Evolutionary conservation across 2,329 filamentous ascomycete genomes (phyloP), one percentile per base, ranked within the genome.

Genomic region (Cytospora piceicola): DNA sequence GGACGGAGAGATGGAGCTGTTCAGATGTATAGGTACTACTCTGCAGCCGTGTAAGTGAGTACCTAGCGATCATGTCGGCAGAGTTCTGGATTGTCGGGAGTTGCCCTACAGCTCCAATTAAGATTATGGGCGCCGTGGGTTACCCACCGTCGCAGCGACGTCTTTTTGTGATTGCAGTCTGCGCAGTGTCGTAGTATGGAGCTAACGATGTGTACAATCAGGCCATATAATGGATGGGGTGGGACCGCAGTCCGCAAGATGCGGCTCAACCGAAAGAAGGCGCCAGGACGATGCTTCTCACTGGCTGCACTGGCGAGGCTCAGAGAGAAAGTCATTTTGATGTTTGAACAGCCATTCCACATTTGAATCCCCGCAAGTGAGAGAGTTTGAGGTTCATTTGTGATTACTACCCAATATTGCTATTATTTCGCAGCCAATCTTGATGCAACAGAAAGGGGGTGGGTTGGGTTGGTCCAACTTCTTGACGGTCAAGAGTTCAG

Each of bases 371-470:
- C 39, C 32, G 14, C 34, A 36, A 36, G 3, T 11, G 11, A 12
- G 15, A 36, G 14, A 36, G 3, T 8, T 34, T 8, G 8, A 34
- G 11, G 6, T 12, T 34, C 32, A 6, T 34, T 34, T 34, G 8
- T 8, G 7, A 4, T 4, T 34, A 36, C 34, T 36, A 4, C 34
- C 15, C 34, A 12, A 15, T 14, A 36, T 36, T 15, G 12, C 11
- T 14, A 36, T 36, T 36, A 39, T 11, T 39, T 39, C 36, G n/a
- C 11, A n/a, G 42, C 17, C 20, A 22, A n/a, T 49, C 39, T 24
- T 51, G 61, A 39, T n/a, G 61, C 61, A 63, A 39, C 39, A 57
- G 61, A 57, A 63, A 63, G 30, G 53, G 61, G 61, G 7, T 55
- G 14, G 49, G 29, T 55, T 36, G 34, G 32, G 9, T 36, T 7